Base-by-base conservation (phyloP, 352 stramenopile species). In the Phytopythium helicoides region DNA sequence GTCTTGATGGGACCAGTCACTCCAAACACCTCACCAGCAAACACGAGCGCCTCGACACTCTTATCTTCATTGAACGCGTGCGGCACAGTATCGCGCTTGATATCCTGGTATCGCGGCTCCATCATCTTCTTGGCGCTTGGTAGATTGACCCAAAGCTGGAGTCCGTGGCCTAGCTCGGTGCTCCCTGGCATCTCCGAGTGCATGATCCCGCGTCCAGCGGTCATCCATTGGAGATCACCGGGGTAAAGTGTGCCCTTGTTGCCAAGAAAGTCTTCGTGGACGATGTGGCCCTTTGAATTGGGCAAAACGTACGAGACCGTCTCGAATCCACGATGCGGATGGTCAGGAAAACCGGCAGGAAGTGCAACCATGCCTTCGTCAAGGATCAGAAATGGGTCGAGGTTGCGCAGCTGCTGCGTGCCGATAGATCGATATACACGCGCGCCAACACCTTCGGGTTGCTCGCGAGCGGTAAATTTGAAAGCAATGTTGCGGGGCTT, bases 281-380 rank as follows among this genome's bases (percentile, higher is more conserved):
- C 51, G 58, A 96, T 87, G 26, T 85, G 73, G 42, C 91, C 89
- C 54, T 89, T 66, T 34, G 65, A 75, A 12, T 58, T 60, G 6
- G 68, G 72, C 23, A 97, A 59, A 54, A 92, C 71, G 66, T 95
- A 96, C n/a, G 91, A 95, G 4, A 97, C 68, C 4, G 88, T 97
- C 42, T 96, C 73, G 62, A 97, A 97, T 26, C 89, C 89, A 38
- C 86, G 66, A 68, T 97, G 91, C n/a, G 87, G 86, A 73, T 97
- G 91, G 22, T 85, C 66, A 0, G 89, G 84, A 67, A 96, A 97
- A 12, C 89, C 89, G 18, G 86, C 85, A 3, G 85, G 66, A 2
- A 73, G 56, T 0, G 54, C 66, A 5, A 73, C 58, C 35, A 57
- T 58, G 36, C 65, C 68, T 55, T 83, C 72, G 34, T 78, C 66